These are phyloP conservation scores for Delphinella strobiligena DNA, from an alignment of 2,329 filamentous ascomycete species.

Conservation along the genomic window DNA sequence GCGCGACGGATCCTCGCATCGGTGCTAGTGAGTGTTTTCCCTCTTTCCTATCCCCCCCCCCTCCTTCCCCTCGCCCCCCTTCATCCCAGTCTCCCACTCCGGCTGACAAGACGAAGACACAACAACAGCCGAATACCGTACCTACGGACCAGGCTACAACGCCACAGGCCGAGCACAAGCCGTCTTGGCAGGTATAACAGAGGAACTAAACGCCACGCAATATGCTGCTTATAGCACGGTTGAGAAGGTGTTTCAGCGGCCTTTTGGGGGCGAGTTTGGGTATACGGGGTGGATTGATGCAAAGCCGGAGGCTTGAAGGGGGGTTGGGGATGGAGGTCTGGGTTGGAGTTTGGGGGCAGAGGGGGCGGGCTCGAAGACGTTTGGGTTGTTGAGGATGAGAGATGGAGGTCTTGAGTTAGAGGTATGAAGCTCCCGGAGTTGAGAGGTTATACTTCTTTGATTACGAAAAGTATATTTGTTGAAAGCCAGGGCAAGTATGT, in stretches of 20 bases:
- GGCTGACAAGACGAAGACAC: constrained; percentile 24
- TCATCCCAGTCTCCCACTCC: background rate
- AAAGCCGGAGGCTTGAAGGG: constrained; percentile 11
- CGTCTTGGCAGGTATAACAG: constrained; percentile 27
- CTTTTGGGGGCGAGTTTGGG: constrained; percentile 30
- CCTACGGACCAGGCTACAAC: constrained; percentile 43
- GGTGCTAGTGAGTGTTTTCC: constrained; percentile 19
- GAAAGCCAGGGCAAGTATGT: too few relatives aligned
- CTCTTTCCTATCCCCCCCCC: too few relatives aligned
- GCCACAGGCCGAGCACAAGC: constrained; percentile 29
- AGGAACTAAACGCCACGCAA: constrained; percentile 30
- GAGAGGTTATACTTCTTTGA: too few relatives aligned
- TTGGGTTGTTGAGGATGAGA: too few relatives aligned
- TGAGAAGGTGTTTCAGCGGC: constrained; percentile 34
- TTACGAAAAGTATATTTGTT: too few relatives aligned
- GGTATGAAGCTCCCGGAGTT: too few relatives aligned
- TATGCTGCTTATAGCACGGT: constrained; percentile 28
- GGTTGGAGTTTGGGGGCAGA: too few relatives aligned
- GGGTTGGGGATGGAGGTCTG: too few relatives aligned
- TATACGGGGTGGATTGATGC: constrained; percentile 39
- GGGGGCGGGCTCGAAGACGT: too few relatives aligned
- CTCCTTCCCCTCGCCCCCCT: too few relatives aligned
- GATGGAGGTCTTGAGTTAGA: too few relatives aligned
- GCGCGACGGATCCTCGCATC: constrained; percentile 27
- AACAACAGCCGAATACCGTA: constrained; percentile 44